These are phyloP conservation scores for Suhomyces faveliae DNA, from an alignment of 805 yeast species.

Conservation along the genomic window DNA sequence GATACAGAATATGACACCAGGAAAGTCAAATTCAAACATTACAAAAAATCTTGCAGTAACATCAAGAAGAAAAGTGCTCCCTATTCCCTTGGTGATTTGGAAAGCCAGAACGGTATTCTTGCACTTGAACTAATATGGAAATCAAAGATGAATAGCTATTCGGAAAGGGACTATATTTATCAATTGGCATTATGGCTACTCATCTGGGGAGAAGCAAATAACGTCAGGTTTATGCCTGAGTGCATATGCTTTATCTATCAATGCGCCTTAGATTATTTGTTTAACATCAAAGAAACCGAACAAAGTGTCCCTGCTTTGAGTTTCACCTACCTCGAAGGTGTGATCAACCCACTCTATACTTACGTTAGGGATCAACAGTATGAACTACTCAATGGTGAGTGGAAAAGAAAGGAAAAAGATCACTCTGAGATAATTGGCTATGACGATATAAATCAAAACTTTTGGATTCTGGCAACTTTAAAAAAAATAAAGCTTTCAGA, in stretches of 20 bases:
- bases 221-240: constrained; percentile 51
- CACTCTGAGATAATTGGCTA: constrained; percentile 60
- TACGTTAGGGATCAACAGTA: constrained; percentile 70
- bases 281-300: constrained; percentile 19
- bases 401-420: constrained; percentile 65
- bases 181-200: constrained; percentile 63
- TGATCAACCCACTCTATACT: constrained; percentile 50
- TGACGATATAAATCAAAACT: constrained; percentile 53
- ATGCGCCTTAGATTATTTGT: constrained; percentile 23
- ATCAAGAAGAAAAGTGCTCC: constrained; percentile 38
- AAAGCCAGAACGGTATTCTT: constrained; percentile 15
- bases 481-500: constrained; percentile 31
- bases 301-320: background rate
- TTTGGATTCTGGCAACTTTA: constrained; percentile 46
- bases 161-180: constrained; percentile 57
- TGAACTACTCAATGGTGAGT: constrained; percentile 52
- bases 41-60: constrained; percentile 1
- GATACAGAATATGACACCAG: constrained; percentile 63
- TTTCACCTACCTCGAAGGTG: constrained; percentile 33
- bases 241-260: constrained; percentile 35
- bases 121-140: constrained; percentile 58
- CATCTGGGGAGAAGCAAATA: constrained; percentile 80
- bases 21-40: constrained; percentile 4
- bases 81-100: constrained; percentile 18
- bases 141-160: constrained; percentile 52